These are phyloP conservation scores for Effrenium voratum DNA, from an alignment of 73 alveolate species.

Conservation along the genomic window DNA sequence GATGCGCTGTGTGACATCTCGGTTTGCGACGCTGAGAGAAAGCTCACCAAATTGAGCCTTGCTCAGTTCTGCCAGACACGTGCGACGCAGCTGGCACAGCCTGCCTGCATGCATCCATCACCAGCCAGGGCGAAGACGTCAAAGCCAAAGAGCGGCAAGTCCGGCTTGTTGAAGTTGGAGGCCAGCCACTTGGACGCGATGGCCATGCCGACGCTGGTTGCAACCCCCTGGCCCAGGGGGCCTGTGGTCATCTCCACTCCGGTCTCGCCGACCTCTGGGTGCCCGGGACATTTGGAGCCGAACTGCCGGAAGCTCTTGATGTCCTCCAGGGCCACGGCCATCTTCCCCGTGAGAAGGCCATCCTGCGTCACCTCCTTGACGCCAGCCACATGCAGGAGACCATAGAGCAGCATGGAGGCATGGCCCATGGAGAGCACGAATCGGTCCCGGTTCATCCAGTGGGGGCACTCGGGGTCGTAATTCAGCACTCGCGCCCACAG, in stretches of 20 bases:
- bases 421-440: conserved; percentile 73
- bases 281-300: conserved; percentile 63
- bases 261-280: conserved; percentile 69
- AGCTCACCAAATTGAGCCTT: too few relatives aligned
- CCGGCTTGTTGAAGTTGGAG: conserved; percentile 42
- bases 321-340: conserved; percentile 57
- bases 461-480: conserved; percentile 41
- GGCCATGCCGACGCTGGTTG: conserved; percentile 88
- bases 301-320: conserved; percentile 24
- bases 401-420: conserved; percentile 33
- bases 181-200: conserved; percentile 52
- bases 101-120: conserved; percentile 57
- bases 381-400: conserved; percentile 54
- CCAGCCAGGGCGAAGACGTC: conserved; percentile 54
- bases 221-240: conserved; percentile 75
- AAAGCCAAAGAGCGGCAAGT: conserved; percentile 33
- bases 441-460: conserved; percentile 63
- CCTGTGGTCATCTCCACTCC: conserved; percentile 67
- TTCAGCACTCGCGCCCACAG: conserved; percentile 48
- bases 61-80: neutral
- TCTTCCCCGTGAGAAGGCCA: neutral
- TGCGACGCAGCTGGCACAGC: neutral
- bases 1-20: too few relatives aligned
- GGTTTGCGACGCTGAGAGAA: too few relatives aligned
- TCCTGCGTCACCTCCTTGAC: conserved; percentile 32